Percentiles rank a stretch among this genome's conserved stretches.
Evolutionary conservation across 306 rosid species (phyloP).

Genomic region (Cucumis sativus): DNA sequence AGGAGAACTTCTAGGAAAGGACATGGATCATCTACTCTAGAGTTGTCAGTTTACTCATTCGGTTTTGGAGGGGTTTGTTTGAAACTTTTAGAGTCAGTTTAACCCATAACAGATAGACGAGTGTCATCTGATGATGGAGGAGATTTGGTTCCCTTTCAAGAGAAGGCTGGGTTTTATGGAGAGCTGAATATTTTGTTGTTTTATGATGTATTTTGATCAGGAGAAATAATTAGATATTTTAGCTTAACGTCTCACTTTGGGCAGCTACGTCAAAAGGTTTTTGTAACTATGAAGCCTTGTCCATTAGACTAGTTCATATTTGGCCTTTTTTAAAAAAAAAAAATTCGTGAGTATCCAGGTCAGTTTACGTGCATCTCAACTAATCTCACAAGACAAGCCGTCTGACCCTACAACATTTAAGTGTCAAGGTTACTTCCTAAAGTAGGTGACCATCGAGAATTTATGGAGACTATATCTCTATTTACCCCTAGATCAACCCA

Average conservation of each 20-base stretch:
- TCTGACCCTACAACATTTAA: no score
- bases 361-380: no score
- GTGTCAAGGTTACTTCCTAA: no score
- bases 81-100: background rate
- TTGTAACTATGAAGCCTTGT: background rate
- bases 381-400: no score
- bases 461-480: no score
- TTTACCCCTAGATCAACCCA: no score
- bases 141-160: background rate
- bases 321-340: no score
- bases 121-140: background rate
- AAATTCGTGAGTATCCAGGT: no score
- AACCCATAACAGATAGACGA: background rate
- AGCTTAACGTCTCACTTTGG: background rate
- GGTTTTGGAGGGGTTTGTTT: background rate
- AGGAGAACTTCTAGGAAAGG: background rate
- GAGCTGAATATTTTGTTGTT: background rate
- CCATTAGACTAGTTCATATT: background rate
- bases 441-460: no score
- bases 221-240: background rate
- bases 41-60: background rate
- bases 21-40: background rate
- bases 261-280: background rate
- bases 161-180: background rate
- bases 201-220: background rate